Base-by-base conservation (phyloP, 2,329 filamentous ascomycete genomes). In the Fusarium miscanthi region DNA sequence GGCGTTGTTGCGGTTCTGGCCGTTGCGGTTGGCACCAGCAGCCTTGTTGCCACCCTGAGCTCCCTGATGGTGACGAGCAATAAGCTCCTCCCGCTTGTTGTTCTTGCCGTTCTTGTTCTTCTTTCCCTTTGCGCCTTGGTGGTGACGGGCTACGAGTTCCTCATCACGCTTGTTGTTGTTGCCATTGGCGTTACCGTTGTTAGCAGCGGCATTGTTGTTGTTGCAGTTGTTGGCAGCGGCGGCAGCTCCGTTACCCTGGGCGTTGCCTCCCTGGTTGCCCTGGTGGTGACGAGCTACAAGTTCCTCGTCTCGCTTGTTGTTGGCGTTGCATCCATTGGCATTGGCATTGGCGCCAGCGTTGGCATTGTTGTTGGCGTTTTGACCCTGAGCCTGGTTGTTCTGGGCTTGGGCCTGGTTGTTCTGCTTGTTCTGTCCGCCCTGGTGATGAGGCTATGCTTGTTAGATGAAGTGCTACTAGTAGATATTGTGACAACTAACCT, bases 201-300 rank as follows among this genome's bases (percentile, higher is more conserved):
- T 37, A 2, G 31, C 35, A 2, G 51, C 51, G 21, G 33, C 38
- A 14, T 38, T 37, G 19, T 25, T 27, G 25, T 42, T 42, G 23
- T 63, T 63, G 59, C 43, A 42, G 17, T 12, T 12, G 2, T 41
- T 43, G 8, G 54, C 43, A 17, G 51, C 49, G 11, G 57, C 48
- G 9, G 46, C 37, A 41, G 35, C 46, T 16, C 53, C 62, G 16
- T 49, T 65, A 2, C 21, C 57, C 3, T 59, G 48, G 11, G 23
- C 60, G 9, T 49, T 49, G 13, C 30, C 58, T 19, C 62, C 64
- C 11, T 66, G 23, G 23, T 52, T 52, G 6, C 61, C 63, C 4
- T 66, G 63, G 6, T 66, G 63, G 16, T 66, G 63, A 3, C 63
- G 63, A 21, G 63, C 61, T 17, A 66, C 38, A 25, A 66, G 63